These are phyloP conservation scores for Carex pumila DNA, from an alignment of 176 grass and related monocot genomes.

Conservation along the genomic window DNA sequence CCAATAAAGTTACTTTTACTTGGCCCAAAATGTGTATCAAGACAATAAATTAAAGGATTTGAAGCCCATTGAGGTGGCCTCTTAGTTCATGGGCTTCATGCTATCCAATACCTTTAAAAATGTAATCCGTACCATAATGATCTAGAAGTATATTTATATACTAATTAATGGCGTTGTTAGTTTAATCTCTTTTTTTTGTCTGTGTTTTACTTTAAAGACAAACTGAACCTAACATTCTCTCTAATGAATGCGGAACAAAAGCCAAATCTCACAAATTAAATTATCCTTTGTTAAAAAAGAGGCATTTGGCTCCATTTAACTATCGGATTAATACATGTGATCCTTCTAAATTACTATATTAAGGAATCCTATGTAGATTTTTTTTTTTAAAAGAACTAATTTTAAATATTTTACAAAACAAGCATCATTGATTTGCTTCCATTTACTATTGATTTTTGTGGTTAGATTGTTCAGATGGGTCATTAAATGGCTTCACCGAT, in stretches of 20 bases:
- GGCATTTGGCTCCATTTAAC: conserved; percentile 1
- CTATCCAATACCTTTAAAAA: neutral
- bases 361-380: neutral
- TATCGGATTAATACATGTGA: neutral
- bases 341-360: neutral
- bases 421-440: no score
- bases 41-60: neutral
- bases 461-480: no score
- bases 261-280: neutral
- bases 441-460: no score
- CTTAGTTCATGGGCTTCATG: neutral
- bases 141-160: neutral
- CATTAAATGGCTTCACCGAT: no score
- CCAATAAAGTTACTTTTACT: neutral
- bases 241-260: neutral
- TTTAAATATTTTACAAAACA: no score
- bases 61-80: neutral
- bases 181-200: neutral
- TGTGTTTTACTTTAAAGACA: conserved; percentile 1
- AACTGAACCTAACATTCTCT: conserved; percentile 13
- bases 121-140: neutral
- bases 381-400: no score
- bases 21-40: neutral
- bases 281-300: neutral
- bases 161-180: neutral